Percentiles rank a stretch among this genome's conserved stretches.
Evolutionary conservation across 352 stramenopile genomes (phyloP).

Genomic region (Globisporangium canariense): DNA sequence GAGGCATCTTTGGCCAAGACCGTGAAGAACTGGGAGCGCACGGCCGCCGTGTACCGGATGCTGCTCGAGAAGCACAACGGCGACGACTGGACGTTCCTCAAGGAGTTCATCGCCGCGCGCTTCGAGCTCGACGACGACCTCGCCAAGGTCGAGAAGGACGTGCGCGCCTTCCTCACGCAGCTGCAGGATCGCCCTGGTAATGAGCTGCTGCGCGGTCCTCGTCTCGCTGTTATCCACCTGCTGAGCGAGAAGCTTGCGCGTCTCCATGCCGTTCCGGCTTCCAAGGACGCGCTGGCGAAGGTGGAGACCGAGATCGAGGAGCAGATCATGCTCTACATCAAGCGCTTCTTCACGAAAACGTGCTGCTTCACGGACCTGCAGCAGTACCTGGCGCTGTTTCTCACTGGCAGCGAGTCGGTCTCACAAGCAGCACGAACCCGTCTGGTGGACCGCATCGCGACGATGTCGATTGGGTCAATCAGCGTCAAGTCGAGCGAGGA

Average conservation of each 20-base stretch:
- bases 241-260: conserved; percentile 42
- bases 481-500: conserved; percentile 19
- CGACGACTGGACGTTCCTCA: conserved; percentile 83
- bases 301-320: conserved; percentile 46
- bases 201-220: conserved; percentile 57
- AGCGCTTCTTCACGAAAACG: conserved; percentile 73
- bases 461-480: conserved; percentile 29
- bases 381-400: conserved; percentile 63
- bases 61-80: conserved; percentile 71
- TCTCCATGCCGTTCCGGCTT: conserved; percentile 16
- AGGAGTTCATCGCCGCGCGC: conserved; percentile 50
- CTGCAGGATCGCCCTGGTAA: conserved; percentile 48
- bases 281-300: conserved; percentile 20
- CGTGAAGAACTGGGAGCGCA: conserved; percentile 49
- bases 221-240: conserved; percentile 62
- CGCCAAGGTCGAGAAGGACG: conserved; percentile 25
- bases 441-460: conserved; percentile 32
- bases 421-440: conserved; percentile 33
- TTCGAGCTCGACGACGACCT: conserved; percentile 36
- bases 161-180: conserved; percentile 37
- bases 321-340: conserved; percentile 52
- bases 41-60: conserved; percentile 44
- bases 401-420: conserved; percentile 18
- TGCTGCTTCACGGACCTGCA: conserved; percentile 87
- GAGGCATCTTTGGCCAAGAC: conserved; percentile 60